Base-by-base conservation (phyloP, 2,329 filamentous ascomycete genomes). In the Whalleya microplaca region DNA sequence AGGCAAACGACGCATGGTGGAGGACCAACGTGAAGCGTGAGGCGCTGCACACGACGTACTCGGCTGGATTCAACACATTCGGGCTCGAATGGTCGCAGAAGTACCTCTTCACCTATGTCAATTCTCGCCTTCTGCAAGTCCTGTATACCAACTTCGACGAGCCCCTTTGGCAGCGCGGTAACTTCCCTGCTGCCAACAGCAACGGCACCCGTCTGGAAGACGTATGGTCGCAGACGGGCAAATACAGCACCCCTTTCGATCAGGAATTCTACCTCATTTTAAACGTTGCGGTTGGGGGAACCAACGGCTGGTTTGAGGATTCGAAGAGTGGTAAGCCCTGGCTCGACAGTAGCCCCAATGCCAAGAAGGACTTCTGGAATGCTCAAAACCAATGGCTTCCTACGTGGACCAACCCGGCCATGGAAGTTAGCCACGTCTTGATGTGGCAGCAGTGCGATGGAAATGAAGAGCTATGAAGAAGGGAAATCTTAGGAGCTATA, bases 71-170 rank as follows among this genome's bases (percentile, higher is more conserved):
- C 77, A 90, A 96, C 76, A 91, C 84, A 0, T 96, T 87, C 67
- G 91, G 91, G 14, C 73, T 96, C 2, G 91, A 96, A 74, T 96
- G 91, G 91, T 92, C 86, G 49, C 84, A 94, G 66, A 94, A 93
- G 73, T 95, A 96, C 72, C 78, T 95, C 57, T 96, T 94, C 77
- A 93, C 90, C 21, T 96, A 92, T 71, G 82, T 96, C 77, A 89
- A 95, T 79, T 88, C 84, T 45, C 87, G 89, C 12, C 83, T 96
- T 19, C 79, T 92, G 23, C 90, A 94, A 72, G 90, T 94, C 49
- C 81, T 92, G 59, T 96, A 92, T 78, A 87, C 84, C 64, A 90
- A 87, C 72, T 92, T 92, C 68, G 78, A 88, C 65, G 70, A 83
- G 65, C 80, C 84, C 9, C 82, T 92, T 68, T 92, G 86, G 84